Conservation (phyloP, 257 asterid genomes). For the Capsicum baccatum region DNA sequence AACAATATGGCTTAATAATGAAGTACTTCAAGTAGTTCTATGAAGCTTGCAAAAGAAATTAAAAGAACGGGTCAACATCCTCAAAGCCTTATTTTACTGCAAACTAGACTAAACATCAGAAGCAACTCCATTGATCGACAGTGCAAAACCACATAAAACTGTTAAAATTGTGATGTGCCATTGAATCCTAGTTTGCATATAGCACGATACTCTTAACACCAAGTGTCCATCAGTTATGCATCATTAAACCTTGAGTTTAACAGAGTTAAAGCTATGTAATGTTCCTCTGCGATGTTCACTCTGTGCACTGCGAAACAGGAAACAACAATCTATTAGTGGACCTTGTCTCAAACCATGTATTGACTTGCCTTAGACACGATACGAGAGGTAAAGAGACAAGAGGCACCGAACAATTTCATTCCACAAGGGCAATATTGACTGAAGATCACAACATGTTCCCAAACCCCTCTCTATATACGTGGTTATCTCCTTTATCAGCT, state of each 20-base stretch:
- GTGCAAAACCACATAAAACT: conserved; percentile 16
- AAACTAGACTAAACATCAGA: conserved; percentile 3
- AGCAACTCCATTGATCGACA: conserved; percentile 5
- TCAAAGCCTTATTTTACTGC: not conserved
- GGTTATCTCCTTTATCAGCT: conserved; percentile 5
- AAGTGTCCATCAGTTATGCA: not conserved
- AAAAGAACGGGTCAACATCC: not conserved
- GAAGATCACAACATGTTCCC: not conserved
- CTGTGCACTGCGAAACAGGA: not conserved
- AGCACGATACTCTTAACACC: not conserved
- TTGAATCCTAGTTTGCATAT: not conserved
- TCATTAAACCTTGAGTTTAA: conserved; percentile 8
- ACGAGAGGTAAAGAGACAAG: not conserved
- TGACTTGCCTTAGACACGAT: not conserved
- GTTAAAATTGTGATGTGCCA: not conserved
- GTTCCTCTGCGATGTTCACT: not conserved
- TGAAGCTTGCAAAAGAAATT: not conserved
- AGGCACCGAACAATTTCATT: not conserved
- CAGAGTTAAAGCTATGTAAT: not conserved
- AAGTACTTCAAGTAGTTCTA: conserved; percentile 9
- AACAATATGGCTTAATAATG: not conserved
- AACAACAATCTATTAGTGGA: not conserved
- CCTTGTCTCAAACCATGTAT: conserved; percentile 6
- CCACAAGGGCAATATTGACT: conserved; percentile 4
- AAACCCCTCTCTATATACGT: not conserved